Conservation (phyloP, 2,329 filamentous ascomycete genomes). For the Trichoderma atrobrunneum region DNA sequence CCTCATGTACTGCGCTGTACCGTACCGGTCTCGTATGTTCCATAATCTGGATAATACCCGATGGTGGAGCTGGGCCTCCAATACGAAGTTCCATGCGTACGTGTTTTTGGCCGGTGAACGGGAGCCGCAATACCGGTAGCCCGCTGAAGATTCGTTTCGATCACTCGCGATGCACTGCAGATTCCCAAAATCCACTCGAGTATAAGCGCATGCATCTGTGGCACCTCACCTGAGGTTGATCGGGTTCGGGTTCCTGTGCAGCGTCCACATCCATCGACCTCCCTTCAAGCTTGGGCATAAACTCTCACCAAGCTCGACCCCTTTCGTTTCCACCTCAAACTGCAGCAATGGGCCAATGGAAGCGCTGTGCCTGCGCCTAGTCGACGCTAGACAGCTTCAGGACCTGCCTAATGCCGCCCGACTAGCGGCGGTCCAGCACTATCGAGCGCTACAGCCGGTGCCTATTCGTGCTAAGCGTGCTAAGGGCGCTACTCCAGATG, state of each 20-base stretch:
- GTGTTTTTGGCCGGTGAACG: neutral
- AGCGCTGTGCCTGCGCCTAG: constrained; percentile 9
- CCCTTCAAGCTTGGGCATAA: neutral
- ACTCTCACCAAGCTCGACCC: neutral
- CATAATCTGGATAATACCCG: neutral
- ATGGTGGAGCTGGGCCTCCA: neutral
- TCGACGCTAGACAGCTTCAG: neutral
- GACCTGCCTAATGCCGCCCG: constrained; percentile 5
- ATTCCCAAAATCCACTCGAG: neutral
- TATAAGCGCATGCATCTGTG: neutral
- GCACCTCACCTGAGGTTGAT: neutral
- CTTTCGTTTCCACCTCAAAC: neutral
- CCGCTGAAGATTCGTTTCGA: neutral
- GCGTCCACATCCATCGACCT: neutral
- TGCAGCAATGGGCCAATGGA: neutral
- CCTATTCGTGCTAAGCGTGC: neutral
- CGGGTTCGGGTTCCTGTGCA: neutral
- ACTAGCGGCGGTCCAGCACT: neutral
- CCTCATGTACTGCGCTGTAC: neutral
- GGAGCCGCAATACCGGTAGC: neutral
- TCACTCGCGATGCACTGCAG: constrained; percentile 1
- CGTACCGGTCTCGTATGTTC: neutral
- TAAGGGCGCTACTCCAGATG: neutral
- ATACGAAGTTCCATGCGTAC: neutral
- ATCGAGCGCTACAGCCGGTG: neutral